phyloP scores from a whole-genome alignment of 306 rosid genomes.

The Abrus pulchellus region DNA sequence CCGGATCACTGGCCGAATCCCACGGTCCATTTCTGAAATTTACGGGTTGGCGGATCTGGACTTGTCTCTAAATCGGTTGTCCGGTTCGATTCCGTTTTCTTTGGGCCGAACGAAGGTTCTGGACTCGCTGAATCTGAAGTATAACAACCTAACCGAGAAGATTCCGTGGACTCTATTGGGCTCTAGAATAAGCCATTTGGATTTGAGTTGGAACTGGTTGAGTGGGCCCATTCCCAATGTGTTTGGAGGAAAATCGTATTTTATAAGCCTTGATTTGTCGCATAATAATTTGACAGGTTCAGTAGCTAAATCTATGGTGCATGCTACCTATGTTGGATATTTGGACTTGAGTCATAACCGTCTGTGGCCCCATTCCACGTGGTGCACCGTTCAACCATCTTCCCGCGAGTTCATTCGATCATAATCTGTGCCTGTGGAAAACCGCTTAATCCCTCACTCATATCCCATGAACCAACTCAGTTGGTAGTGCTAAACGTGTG shows the following conservation, averaged over 20 bases:
- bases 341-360: conserved; percentile 83
- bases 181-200: conserved; percentile 70
- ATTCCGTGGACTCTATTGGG: conserved; percentile 66
- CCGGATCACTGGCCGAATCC: conserved; percentile 67
- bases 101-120: conserved; percentile 78
- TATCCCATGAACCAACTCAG: not conserved
- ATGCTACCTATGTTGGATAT: conserved; percentile 69
- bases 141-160: conserved; percentile 62
- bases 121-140: conserved; percentile 70
- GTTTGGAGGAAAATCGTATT: conserved; percentile 68
- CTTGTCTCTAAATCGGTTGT: conserved; percentile 69
- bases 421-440: conserved; percentile 72
- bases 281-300: conserved; percentile 63
- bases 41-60: conserved; percentile 78
- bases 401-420: conserved; percentile 55
- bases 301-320: conserved; percentile 61
- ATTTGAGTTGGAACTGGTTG: conserved; percentile 71
- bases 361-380: conserved; percentile 65
- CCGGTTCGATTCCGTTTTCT: conserved; percentile 67
- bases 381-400: conserved; percentile 71
- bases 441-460: conserved; percentile 60
- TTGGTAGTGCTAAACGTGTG: too few relatives aligned
- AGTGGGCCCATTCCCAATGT: conserved; percentile 63
- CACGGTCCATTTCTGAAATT: conserved; percentile 55
- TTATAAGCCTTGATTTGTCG: conserved; percentile 77